Evolutionary conservation across 345 rosid genomes (phyloP).

Genomic region (Bruguiera gymnorhiza): DNA sequence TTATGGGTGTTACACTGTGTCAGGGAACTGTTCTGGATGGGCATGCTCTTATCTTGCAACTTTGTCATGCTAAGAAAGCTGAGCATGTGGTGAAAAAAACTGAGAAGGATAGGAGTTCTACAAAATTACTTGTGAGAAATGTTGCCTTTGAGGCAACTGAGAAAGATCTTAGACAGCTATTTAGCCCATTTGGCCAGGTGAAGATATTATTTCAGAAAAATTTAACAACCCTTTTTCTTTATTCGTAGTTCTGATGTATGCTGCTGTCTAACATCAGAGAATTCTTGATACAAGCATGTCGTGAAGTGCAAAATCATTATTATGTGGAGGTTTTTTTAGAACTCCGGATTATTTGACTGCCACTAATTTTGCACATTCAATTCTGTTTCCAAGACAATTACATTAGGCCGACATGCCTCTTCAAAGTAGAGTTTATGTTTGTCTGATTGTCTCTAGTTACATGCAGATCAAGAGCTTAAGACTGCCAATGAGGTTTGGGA

Average conservation of each 20-base stretch:
- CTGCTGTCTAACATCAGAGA: too few species aligned
- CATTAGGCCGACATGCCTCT: background rate
- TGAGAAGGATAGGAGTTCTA: slow-evolving; percentile 60
- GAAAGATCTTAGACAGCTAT: slow-evolving; percentile 82
- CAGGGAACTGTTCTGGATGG: slow-evolving; percentile 91
- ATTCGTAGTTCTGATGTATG: too few species aligned
- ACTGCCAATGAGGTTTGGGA: slow-evolving; percentile 76
- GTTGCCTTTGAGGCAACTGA: slow-evolving; percentile 95
- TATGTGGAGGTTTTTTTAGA: too few species aligned
- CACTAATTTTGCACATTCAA: background rate
- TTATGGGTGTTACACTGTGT: background rate
- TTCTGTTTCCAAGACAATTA: background rate
- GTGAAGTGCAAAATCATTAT: too few species aligned
- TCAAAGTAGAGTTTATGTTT: background rate
- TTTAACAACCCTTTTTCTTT: too few species aligned
- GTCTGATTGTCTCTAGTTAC: slow-evolving; percentile 4
- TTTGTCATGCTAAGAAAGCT: slow-evolving; percentile 71
- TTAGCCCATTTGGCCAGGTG: slow-evolving; percentile 97
- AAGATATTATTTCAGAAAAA: slow-evolving; percentile 4
- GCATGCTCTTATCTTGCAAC: slow-evolving; percentile 82
- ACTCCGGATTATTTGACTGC: too few species aligned
- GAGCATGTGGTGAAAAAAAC: slow-evolving; percentile 49
- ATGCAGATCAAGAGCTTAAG: slow-evolving; percentile 78
- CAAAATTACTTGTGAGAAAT: slow-evolving; percentile 79
- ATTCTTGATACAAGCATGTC: too few species aligned